Conservation (phyloP, 73 alveolate genomes). For the Symbiodinium pilosum region DNA sequence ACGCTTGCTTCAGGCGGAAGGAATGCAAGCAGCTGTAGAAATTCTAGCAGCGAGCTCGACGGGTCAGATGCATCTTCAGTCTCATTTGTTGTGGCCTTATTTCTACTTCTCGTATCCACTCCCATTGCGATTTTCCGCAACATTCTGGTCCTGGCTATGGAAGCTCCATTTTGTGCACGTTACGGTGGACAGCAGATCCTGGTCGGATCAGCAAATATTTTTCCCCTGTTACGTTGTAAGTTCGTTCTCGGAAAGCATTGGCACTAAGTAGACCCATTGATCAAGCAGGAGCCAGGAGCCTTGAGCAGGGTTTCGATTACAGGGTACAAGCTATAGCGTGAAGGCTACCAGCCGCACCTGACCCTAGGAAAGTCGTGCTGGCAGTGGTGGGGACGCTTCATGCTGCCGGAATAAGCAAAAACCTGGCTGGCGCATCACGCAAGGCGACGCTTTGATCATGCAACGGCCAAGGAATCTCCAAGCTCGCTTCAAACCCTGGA, state of each 20-base stretch:
- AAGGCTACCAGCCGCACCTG: no score
- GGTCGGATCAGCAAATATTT: background rate
- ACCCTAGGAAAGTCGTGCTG: conserved; percentile 39
- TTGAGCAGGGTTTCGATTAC: no score
- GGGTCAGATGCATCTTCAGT: background rate
- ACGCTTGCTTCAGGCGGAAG: background rate
- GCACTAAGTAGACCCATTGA: no score
- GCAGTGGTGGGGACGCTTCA: conserved; percentile 61
- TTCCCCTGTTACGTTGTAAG: no score
- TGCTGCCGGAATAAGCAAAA: conserved; percentile 37
- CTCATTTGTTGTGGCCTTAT: background rate
- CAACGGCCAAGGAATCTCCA: no score
- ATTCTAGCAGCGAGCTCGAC: background rate
- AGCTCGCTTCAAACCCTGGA: no score
- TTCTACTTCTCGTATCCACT: conserved; percentile 2
- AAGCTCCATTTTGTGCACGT: conserved; percentile 41
- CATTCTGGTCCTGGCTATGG: conserved; percentile 75
- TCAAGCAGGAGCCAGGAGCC: no score
- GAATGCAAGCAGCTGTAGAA: background rate
- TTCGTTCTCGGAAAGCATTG: no score
- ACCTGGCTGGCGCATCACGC: background rate
- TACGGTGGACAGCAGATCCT: conserved; percentile 24
- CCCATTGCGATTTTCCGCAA: conserved; percentile 52
- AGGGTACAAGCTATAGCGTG: no score
- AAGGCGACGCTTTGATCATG: background rate